Base-by-base conservation (phyloP, 1,284 basidiomycete genomes). In the Xerocomus cyaneibrunnescens region DNA sequence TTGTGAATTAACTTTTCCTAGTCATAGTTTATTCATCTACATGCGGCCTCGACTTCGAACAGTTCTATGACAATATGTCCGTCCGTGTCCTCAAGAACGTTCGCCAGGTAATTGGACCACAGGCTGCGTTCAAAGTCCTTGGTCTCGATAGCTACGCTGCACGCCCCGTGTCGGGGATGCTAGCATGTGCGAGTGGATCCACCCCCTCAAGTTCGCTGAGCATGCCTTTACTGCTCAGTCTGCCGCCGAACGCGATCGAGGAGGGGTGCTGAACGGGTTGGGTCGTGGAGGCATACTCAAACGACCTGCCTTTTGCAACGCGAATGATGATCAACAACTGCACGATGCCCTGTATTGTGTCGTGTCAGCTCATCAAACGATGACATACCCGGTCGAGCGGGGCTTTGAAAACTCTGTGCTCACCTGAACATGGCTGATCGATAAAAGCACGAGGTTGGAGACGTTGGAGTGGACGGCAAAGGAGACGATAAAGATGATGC, bases 261-360 rank as follows among this genome's bases (percentile, higher is more conserved):
- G 36, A 27, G 12, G 5, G 16, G 17, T 7, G 27, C 19, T 5
- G n/a, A n/a, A 8, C 2, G 17, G 28, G 21, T 23, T 41, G 31
- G 3, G 51, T 27, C 14, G 50, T 31, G 8, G 32, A 17, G 5
- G 34, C 6, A 28, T 42, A 25, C 16, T 30, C 25, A 9, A 59
- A 42, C 12, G 51, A 54, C 10, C 8, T 13, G 14, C 55, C 63
- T 31, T 48, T 55, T 3, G 60, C 61, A 14, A 72, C 59, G 6
- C 65, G 63, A 21, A 63, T 55, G 48, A 70, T 69, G 52, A 71
- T 70, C 43, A 62, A 48, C 28, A 69, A 41, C 45, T 63, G 62
- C 1, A 59, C 57, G 42, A 70, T 61, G 14, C 58, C 67, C 69
- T 71, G 21, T 7, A 2, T 35, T 3, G 6, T 14, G 8, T 7